Conservation (phyloP, 164 flowering plant species). For the Aristolochia contorta region DNA sequence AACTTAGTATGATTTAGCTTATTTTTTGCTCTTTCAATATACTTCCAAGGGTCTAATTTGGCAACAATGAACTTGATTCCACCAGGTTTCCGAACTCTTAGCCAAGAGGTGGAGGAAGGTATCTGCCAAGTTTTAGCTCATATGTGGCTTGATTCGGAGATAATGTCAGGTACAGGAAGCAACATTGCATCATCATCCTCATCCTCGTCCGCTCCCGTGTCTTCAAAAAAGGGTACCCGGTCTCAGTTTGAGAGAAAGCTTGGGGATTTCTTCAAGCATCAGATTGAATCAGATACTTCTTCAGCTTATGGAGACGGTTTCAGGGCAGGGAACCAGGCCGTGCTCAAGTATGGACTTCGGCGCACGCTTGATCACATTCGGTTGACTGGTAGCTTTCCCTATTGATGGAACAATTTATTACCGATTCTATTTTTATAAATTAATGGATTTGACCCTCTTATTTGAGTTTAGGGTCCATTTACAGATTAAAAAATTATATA, state of each 20-base stretch:
- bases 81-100: constrained; percentile 61
- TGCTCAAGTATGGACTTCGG: constrained; percentile 58
- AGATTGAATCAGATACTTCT: constrained; percentile 81
- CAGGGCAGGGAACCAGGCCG: constrained; percentile 66
- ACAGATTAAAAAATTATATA: background rate
- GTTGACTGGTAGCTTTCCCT: constrained; percentile 70
- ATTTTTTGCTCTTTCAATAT: too few species aligned
- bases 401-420: constrained; percentile 3
- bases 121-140: constrained; percentile 93
- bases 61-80: background rate
- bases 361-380: constrained; percentile 70
- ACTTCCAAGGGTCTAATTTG: too few species aligned
- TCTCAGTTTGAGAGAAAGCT: constrained; percentile 77
- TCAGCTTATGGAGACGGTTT: constrained; percentile 89
- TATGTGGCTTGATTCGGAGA: constrained; percentile 81
- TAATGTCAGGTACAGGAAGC: constrained; percentile 36
- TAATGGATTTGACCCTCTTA: constrained; percentile 7
- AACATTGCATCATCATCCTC: constrained; percentile 37
- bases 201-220: constrained; percentile 24
- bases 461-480: constrained; percentile 19
- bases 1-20: too few species aligned
- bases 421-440: background rate
- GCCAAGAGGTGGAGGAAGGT: constrained; percentile 90
- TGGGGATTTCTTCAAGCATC: constrained; percentile 85
- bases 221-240: constrained; percentile 36